Conservation (phyloP, 345 rosid species). For the Durio zibethinus region DNA sequence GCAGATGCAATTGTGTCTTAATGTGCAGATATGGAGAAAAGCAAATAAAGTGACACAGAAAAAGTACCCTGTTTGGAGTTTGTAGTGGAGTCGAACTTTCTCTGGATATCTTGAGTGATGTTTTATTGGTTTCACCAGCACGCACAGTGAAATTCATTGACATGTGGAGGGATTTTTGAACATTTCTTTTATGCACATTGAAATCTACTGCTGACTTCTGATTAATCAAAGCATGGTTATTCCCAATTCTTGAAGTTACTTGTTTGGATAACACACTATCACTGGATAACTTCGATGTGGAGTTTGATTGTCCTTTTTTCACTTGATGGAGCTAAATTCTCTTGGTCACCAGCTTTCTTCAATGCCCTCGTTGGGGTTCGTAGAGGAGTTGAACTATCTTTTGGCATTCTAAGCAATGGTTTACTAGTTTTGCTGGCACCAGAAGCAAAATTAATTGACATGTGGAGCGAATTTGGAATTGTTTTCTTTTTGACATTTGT, state of each 20-base stretch:
- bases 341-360: slow-evolving; percentile 15
- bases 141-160: slow-evolving; percentile 42
- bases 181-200: slow-evolving; percentile 33
- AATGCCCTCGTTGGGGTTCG: slow-evolving; percentile 34
- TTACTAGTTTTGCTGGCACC: slow-evolving; percentile 26
- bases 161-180: slow-evolving; percentile 41
- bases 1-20: not conserved
- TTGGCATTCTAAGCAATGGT: slow-evolving; percentile 30
- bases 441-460: slow-evolving; percentile 46
- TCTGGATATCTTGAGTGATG: slow-evolving; percentile 34
- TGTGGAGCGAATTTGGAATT: slow-evolving; percentile 34
- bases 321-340: slow-evolving; percentile 9
- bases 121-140: slow-evolving; percentile 29
- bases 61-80: slow-evolving; percentile 49
- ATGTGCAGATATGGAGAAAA: slow-evolving; percentile 5
- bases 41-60: slow-evolving; percentile 13
- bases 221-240: slow-evolving; percentile 14
- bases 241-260: slow-evolving; percentile 31
- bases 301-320: not conserved
- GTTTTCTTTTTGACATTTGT: slow-evolving; percentile 26
- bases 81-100: slow-evolving; percentile 28
- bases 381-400: slow-evolving; percentile 29
- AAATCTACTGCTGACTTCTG: slow-evolving; percentile 27
- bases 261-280: slow-evolving; percentile 19
- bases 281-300: slow-evolving; percentile 1